A percentile compares a stretch with the other conserved stretches of the same genome.
These are phyloP conservation scores for Solanum aculeatissimum DNA, from an alignment of 305 asterid genomes.

Conservation along the genomic window DNA sequence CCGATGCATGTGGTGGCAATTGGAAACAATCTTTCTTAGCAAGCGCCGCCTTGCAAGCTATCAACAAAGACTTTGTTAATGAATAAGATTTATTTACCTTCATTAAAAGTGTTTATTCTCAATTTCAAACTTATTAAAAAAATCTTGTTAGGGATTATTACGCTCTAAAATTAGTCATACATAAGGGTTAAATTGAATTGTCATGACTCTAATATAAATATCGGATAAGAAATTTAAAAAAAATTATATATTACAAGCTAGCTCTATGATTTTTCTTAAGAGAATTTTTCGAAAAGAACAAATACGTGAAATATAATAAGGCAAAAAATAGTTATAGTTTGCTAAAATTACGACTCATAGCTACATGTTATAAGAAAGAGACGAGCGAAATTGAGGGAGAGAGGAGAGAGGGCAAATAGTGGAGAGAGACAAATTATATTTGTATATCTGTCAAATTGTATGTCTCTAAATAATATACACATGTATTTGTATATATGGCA, in stretches of 20 bases:
- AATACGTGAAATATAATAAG: too few species aligned
- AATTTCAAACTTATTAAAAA: neutral
- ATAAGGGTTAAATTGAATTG: neutral
- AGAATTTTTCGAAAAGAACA: too few species aligned
- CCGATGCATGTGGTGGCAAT: neutral
- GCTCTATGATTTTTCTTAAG: neutral
- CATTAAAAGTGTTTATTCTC: neutral
- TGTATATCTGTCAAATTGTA: too few species aligned
- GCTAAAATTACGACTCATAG: too few species aligned
- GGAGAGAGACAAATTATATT: too few species aligned
- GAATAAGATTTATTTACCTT: neutral
- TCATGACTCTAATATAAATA: neutral
- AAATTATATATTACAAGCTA: neutral
- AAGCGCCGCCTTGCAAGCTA: neutral
- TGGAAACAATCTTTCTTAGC: neutral
- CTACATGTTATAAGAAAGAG: too few species aligned
- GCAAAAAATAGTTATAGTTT: too few species aligned
- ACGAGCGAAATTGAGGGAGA: too few species aligned
- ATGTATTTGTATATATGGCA: too few species aligned
- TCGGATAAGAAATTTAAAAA: neutral
- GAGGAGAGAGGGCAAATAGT: too few species aligned
- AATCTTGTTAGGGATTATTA: accelerated
- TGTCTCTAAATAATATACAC: too few species aligned
- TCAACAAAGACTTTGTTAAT: too few species aligned
- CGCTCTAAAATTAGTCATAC: neutral